Evolutionary conservation across 768 basidiomycete genomes (phyloP), one percentile per base, ranked within the genome.

Genomic region (Pleurotus pulmonarius): DNA sequence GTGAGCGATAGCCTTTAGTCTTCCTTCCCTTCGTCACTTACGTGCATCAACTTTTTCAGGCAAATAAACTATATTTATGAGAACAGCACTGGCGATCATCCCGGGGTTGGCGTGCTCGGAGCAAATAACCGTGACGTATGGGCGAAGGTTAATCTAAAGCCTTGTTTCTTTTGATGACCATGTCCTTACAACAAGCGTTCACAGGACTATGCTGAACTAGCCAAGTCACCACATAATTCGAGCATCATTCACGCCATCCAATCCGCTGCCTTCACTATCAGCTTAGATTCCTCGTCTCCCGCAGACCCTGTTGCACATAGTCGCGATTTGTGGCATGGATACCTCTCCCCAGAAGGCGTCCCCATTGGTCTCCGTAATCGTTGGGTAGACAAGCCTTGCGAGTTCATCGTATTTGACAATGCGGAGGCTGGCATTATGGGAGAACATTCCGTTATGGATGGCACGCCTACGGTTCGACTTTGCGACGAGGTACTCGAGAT

Each of bases 361-460:
- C 69, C 80, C 57, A 63, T 76, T 62, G 86, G 86, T n/a, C 77
- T 92, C 16, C 79, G 81, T 38, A 89, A 88, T 59, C 83, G 90
- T 43, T 92, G 88, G 86, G 85, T 93, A 46, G 95, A 98, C 72
- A 98, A 97, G 71, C 94, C 95, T 7, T 68, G 85, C 56, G 83
- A 98, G 67, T 86, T 94, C 67, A 82, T 97, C 57, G 83, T 98
- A 4, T 92, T 85, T 64, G 90, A 92, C 68, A 90, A 92, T 60
- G 83, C 77, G 11, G 75, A 82, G 48, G 88, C 92, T 1, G 95
- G 94, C 4, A 71, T 97, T 63, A 89, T 96, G 82, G 95, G 95
- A 46, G 95, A 98, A 69, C 95, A 94, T 67, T 91, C 89, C 15
- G 77, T 90, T 57, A 94, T 94, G 92, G 92, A 94, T 63, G 92